Evolutionary conservation across 371 early-diverging fungal genomes (phyloP).

Genomic region (Mucor plumbeus): DNA sequence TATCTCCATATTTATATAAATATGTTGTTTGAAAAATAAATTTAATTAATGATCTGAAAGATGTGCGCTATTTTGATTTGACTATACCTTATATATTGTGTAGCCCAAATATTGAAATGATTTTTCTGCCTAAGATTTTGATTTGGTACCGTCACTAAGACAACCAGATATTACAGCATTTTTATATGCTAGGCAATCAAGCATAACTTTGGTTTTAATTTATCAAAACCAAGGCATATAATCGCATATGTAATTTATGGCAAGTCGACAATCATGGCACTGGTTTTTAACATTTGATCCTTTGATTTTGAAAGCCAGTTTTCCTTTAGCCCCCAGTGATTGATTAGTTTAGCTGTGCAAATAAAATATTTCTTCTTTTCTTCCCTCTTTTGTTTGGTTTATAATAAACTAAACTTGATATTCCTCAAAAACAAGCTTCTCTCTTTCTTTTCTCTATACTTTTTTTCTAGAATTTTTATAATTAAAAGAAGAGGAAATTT

Average conservation of each 20-base stretch:
- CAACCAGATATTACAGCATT: background rate
- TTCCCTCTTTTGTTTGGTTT: background rate
- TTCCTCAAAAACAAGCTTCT: background rate
- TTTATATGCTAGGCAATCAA: no score
- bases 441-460: background rate
- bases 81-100: background rate
- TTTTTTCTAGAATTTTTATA: background rate
- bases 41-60: background rate
- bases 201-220: no score
- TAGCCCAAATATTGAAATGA: background rate
- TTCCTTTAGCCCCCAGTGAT: slow-evolving; percentile 4
- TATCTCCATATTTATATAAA: background rate
- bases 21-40: no score
- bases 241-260: background rate
- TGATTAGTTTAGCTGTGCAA: background rate
- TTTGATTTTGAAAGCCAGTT: slow-evolving; percentile 5
- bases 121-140: no score
- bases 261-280: background rate
- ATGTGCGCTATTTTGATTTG: background rate
- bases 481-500: background rate
- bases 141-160: background rate
- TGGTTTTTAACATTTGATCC: background rate
- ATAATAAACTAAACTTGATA: background rate
- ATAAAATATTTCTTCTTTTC: background rate
- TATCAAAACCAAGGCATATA: background rate